These are phyloP conservation scores for Termitomyces titanicus DNA, from an alignment of 768 basidiomycete genomes.

Conservation along the genomic window DNA sequence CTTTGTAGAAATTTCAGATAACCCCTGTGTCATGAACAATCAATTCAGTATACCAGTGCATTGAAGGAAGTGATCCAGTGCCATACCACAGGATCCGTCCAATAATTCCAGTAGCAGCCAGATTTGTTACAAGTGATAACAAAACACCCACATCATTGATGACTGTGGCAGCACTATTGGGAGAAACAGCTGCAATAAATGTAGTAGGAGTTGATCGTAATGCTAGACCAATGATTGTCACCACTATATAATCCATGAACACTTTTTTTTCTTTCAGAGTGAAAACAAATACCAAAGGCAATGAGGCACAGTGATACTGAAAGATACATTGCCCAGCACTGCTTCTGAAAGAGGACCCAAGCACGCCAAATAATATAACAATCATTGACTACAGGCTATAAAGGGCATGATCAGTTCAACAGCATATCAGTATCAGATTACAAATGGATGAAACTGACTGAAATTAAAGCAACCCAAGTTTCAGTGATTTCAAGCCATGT, in stretches of 20 bases:
- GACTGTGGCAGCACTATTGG: not conserved
- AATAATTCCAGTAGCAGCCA: not conserved
- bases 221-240: not conserved
- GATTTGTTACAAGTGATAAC: not conserved
- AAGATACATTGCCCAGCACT: not conserved
- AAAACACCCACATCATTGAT: not conserved
- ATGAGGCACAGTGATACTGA: not conserved
- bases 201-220: not conserved
- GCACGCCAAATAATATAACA: not conserved
- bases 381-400: not conserved
- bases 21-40: not conserved
- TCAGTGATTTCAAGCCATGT: not conserved
- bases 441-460: not conserved
- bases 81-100: not conserved
- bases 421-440: no score
- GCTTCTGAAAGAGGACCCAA: not conserved
- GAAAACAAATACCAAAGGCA: not conserved
- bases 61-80: no score
- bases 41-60: no score
- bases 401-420: not conserved
- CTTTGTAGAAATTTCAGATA: not conserved
- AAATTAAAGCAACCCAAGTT: not conserved
- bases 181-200: not conserved
- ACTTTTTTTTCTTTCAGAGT: not conserved
- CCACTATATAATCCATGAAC: not conserved